Evolutionary conservation across 805 yeast species (phyloP).

Genomic region (Kuraishia ogatae): DNA sequence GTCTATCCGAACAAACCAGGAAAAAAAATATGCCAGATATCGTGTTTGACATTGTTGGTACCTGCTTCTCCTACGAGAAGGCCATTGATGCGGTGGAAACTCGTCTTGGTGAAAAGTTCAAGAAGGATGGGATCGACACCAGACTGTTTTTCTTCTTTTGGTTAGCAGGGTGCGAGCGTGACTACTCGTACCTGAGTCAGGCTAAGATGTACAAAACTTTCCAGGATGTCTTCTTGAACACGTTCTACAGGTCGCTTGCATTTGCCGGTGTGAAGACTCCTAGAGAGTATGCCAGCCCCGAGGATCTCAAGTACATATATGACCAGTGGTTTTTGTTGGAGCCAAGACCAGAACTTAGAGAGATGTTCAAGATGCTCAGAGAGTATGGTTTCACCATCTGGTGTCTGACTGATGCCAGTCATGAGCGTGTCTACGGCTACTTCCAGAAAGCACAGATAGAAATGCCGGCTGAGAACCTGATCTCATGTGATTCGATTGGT

Average conservation of each 20-base stretch:
- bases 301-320: slow-evolving; percentile 16
- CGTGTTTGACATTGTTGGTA: slow-evolving; percentile 21
- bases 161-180: slow-evolving; percentile 11
- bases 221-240: slow-evolving; percentile 15
- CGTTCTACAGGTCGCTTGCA: slow-evolving; percentile 18
- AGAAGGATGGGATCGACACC: slow-evolving; percentile 12
- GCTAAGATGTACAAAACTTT: slow-evolving; percentile 15
- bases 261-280: slow-evolving; percentile 21
- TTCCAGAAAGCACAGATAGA: slow-evolving; percentile 16
- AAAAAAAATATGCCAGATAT: slow-evolving; percentile 16
- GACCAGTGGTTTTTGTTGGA: slow-evolving; percentile 17
- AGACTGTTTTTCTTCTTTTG: slow-evolving; percentile 13
- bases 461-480: slow-evolving; percentile 18
- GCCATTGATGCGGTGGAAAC: slow-evolving; percentile 14
- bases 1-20: not conserved
- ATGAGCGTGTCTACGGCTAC: slow-evolving; percentile 19
- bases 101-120: slow-evolving; percentile 16
- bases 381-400: slow-evolving; percentile 21
- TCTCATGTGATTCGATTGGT: slow-evolving; percentile 21
- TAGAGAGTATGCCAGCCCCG: slow-evolving; percentile 16
- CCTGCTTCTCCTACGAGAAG: slow-evolving; percentile 18
- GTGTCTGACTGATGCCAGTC: slow-evolving; percentile 21
- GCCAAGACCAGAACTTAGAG: slow-evolving; percentile 19
- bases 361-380: slow-evolving; percentile 18
- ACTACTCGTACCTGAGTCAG: slow-evolving; percentile 10